A percentile compares a stretch with the other conserved stretches of the same genome.
phyloP scores from a whole-genome alignment of 805 yeast species.

The Lipomyces mesembrius region DNA sequence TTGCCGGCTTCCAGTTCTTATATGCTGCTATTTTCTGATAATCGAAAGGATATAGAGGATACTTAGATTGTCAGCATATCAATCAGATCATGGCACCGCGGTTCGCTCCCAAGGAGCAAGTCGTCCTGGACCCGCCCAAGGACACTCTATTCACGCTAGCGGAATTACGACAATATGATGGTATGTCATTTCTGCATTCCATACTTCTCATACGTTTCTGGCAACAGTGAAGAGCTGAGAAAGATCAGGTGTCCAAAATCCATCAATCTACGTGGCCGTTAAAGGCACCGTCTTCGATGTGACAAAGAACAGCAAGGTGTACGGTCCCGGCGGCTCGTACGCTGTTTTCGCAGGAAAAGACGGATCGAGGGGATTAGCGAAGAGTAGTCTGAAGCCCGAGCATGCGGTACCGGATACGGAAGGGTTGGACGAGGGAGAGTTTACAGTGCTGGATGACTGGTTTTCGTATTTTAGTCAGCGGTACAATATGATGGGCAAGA shows the following conservation, averaged over 20 bases:
- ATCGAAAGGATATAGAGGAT: background rate
- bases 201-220: background rate
- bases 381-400: constrained; percentile 61
- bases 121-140: constrained; percentile 57
- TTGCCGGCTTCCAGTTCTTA: too few relatives aligned
- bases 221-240: background rate
- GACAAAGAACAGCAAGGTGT: constrained; percentile 62
- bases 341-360: constrained; percentile 76
- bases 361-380: constrained; percentile 75
- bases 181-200: constrained; percentile 41
- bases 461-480: constrained; percentile 54
- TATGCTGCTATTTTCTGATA: background rate
- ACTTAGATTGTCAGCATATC: constrained; percentile 29
- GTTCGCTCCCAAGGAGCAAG: constrained; percentile 61
- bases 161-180: constrained; percentile 55
- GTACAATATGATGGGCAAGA: constrained; percentile 32
- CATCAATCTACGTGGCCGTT: constrained; percentile 70
- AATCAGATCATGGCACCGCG: constrained; percentile 24
- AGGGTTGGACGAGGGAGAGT: constrained; percentile 63
- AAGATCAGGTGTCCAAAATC: constrained; percentile 47
- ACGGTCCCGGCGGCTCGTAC: constrained; percentile 79
- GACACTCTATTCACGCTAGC: constrained; percentile 51
- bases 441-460: constrained; percentile 74
- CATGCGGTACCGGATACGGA: constrained; percentile 51
- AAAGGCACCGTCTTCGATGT: constrained; percentile 83